Evolutionary conservation across 2,329 filamentous ascomycete genomes (phyloP).

Genomic region (Curvularia lunata): DNA sequence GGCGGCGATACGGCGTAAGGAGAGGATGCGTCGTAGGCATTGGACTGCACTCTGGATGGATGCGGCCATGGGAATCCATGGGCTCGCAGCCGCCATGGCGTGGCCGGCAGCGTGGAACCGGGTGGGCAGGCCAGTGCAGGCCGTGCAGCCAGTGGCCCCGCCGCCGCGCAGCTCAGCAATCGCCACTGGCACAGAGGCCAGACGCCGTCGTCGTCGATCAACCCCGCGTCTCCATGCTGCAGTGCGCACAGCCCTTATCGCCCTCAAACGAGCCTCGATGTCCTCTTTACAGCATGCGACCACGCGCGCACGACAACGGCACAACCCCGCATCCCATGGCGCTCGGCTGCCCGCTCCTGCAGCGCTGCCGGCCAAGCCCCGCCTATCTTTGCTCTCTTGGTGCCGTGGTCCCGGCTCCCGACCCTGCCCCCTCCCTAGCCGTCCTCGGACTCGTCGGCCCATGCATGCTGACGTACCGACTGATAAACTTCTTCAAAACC

Average conservation of each 20-base stretch:
- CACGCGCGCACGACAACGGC: background rate
- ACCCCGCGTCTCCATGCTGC: conserved; percentile 24
- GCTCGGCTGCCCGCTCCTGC: background rate
- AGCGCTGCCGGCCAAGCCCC: conserved; percentile 5
- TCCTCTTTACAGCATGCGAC: background rate
- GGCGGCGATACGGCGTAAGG: conserved; percentile 2
- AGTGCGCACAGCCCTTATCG: background rate
- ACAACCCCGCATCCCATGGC: conserved; percentile 8
- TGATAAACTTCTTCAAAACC: background rate
- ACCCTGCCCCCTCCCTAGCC: conserved; percentile 8
- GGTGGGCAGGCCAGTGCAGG: conserved; percentile 21
- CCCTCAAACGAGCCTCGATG: no score
- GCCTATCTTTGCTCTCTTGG: conserved; percentile 19
- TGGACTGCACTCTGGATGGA: no score
- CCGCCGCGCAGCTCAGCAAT: conserved; percentile 22
- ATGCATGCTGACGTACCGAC: conserved; percentile 24
- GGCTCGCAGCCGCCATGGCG: background rate
- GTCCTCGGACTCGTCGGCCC: conserved; percentile 9
- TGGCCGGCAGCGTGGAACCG: conserved; percentile 36
- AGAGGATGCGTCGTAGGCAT: no score
- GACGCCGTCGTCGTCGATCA: conserved; percentile 17
- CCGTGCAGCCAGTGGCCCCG: conserved; percentile 26
- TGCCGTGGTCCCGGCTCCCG: conserved; percentile 13
- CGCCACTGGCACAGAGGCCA: conserved; percentile 25
- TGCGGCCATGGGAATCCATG: no score